Conservation (phyloP, 768 basidiomycete genomes). For the Mycena latifolia region DNA sequence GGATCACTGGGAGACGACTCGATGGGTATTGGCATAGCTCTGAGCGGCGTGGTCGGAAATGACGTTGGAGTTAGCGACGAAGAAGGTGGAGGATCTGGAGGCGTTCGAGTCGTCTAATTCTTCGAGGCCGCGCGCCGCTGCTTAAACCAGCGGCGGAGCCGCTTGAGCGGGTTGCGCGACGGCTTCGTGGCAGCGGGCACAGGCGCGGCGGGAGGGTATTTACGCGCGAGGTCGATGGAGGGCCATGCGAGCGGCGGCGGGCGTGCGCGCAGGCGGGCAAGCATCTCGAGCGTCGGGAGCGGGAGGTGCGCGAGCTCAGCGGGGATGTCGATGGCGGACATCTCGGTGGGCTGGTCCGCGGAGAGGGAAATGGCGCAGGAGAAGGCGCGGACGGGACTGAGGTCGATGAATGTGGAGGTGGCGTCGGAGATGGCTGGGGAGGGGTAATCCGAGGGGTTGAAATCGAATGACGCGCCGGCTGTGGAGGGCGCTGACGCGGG, state of each 20-base stretch:
- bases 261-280: background rate
- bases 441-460: constrained; percentile 12
- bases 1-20: too few species aligned
- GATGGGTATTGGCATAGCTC: too few species aligned
- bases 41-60: too few species aligned
- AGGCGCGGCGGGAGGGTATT: background rate
- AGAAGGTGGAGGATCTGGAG: too few species aligned
- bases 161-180: constrained; percentile 15
- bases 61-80: too few species aligned
- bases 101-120: too few species aligned
- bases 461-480: constrained; percentile 14
- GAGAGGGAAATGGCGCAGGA: background rate
- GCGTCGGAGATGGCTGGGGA: background rate
- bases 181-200: background rate
- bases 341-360: background rate
- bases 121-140: background rate
- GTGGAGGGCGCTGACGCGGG: constrained; percentile 7
- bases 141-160: constrained; percentile 8
- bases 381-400: constrained; percentile 1
- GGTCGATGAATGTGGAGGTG: background rate
- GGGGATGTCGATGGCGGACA: background rate
- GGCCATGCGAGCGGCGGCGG: background rate
- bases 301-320: background rate
- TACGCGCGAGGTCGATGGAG: background rate
- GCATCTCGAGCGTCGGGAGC: background rate